Evolutionary conservation across 495 filamentous ascomycete species (phyloP), one percentile per base, ranked within the genome.

Genomic region (Neurospora sp.): DNA sequence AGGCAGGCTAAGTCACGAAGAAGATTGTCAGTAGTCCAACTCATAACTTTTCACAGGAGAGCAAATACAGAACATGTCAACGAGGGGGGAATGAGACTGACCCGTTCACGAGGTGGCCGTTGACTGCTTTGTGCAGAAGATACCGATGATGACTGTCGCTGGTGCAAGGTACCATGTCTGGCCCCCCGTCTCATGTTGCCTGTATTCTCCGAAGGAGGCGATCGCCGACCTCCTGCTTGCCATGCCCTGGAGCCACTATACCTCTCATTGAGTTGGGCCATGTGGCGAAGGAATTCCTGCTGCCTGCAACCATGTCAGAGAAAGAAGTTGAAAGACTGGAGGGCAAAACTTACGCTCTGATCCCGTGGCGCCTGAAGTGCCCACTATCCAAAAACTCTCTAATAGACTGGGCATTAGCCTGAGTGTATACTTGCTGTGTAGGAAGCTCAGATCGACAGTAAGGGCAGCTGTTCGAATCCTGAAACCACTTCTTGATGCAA

Each of bases 401-500:
- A 11, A 78, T 46, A 12, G 75, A 72, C 44, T 75, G 76, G 27
- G 69, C 35, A 27, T 41, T 69, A 38, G 75, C 39, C 2, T 71
- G 72, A 5, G 75, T n/a, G 31, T 66, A 66, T 66, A 66, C 72
- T 9, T 74, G 78, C 70, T 88, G 86, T 18, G 87, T 87, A 16
- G 82, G 86, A 12, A 89, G 81, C 72, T 87, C 87, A 73, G 88
- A 85, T 16, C 88, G 83, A 72, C 88, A 90, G 75, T 88, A 87
- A 0, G 88, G 88, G 75, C 88, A 90, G 72, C 82, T 89, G 74
- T 87, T 86, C 2, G 86, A 85, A 71, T 90, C 87, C 62, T 87
- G 80, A 70, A 89, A 85, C 88, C 88, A 90, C 75, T 87, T 88
- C 77, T 87, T 88, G 76, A 90, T 88, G 78, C 88, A 90, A 70